These are phyloP conservation scores for Suillus americanus DNA, from an alignment of 768 basidiomycete species.

Conservation along the genomic window DNA sequence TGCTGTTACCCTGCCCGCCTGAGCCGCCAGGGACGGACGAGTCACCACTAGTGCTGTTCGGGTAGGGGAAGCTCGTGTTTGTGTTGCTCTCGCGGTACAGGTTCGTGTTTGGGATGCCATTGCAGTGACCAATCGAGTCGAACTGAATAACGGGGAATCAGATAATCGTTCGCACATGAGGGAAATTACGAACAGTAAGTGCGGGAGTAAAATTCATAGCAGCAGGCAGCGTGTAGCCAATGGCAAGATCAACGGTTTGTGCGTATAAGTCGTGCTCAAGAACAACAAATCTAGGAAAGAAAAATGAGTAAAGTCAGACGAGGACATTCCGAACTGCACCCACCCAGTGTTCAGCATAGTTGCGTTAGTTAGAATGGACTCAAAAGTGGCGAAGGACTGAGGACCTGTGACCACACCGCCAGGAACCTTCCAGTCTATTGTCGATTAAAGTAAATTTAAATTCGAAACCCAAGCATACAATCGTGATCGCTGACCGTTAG, in stretches of 20 bases:
- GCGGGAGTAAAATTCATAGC: slow-evolving; percentile 66
- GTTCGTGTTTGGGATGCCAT: slow-evolving; percentile 57
- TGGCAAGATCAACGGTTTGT: slow-evolving; percentile 86
- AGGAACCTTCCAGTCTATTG: slow-evolving; percentile 82
- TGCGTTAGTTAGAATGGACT: slow-evolving; percentile 72
- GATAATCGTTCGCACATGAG: background rate
- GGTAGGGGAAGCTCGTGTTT: slow-evolving; percentile 65
- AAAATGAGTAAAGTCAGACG: slow-evolving; percentile 1
- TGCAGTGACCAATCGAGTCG: slow-evolving; percentile 78
- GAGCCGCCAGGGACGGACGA: slow-evolving; percentile 14
- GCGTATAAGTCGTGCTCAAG: slow-evolving; percentile 85
- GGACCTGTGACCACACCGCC: slow-evolving; percentile 68
- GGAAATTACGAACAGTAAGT: slow-evolving; percentile 51
- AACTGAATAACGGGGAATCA: slow-evolving; percentile 37
- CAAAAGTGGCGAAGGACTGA: slow-evolving; percentile 67
- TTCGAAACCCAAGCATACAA: background rate
- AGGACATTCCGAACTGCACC: slow-evolving; percentile 12
- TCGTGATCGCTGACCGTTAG: slow-evolving; percentile 51
- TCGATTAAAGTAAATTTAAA: slow-evolving; percentile 7
- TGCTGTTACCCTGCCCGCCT: slow-evolving; percentile 2
- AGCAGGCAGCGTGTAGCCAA: slow-evolving; percentile 80
- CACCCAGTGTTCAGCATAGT: slow-evolving; percentile 59
- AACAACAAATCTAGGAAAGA: slow-evolving; percentile 69
- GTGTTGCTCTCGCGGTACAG: slow-evolving; percentile 83
- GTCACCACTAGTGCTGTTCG: slow-evolving; percentile 31